Conservation (phyloP, 805 yeast species). For the Cyberlindnera americana region DNA sequence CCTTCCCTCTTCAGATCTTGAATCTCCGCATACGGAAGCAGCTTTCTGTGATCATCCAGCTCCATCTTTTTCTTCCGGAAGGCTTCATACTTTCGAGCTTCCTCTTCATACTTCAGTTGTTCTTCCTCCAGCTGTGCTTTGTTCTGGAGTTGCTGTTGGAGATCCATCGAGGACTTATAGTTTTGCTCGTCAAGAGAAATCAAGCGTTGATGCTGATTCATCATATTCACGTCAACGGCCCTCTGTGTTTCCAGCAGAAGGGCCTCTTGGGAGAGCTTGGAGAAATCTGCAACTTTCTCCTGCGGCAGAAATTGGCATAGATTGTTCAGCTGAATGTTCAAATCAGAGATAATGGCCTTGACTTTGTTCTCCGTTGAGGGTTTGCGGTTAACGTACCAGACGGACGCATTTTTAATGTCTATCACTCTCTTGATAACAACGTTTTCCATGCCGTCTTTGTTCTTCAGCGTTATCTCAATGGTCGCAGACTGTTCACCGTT, state of each 20-base stretch:
- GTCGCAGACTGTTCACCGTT: conserved; percentile 45
- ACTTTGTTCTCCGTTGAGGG: conserved; percentile 42
- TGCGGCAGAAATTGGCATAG: conserved; percentile 94
- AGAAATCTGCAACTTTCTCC: conserved; percentile 91
- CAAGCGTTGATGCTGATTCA: conserved; percentile 53
- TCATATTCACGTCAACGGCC: conserved; percentile 65
- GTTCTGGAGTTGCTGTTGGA: conserved; percentile 28
- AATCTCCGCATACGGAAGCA: conserved; percentile 46
- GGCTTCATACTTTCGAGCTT: conserved; percentile 45
- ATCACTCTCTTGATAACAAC: conserved; percentile 39
- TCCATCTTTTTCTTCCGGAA: conserved; percentile 45
- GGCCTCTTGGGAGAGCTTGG: conserved; percentile 71
- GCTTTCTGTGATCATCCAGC: conserved; percentile 43
- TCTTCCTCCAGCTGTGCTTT: conserved; percentile 20
- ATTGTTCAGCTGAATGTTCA: conserved; percentile 84
- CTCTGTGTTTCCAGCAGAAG: conserved; percentile 74
- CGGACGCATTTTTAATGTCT: conserved; percentile 38
- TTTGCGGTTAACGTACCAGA: conserved; percentile 47
- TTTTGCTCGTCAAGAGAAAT: conserved; percentile 46
- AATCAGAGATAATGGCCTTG: conserved; percentile 38
- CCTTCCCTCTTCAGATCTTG: conserved; percentile 32
- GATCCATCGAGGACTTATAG: conserved; percentile 35
- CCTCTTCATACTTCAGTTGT: conserved; percentile 40
- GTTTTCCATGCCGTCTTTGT: conserved; percentile 35
- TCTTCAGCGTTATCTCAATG: conserved; percentile 35